phyloP scores from a whole-genome alignment of 1,284 basidiomycete genomes.

The Mycena sp. region DNA sequence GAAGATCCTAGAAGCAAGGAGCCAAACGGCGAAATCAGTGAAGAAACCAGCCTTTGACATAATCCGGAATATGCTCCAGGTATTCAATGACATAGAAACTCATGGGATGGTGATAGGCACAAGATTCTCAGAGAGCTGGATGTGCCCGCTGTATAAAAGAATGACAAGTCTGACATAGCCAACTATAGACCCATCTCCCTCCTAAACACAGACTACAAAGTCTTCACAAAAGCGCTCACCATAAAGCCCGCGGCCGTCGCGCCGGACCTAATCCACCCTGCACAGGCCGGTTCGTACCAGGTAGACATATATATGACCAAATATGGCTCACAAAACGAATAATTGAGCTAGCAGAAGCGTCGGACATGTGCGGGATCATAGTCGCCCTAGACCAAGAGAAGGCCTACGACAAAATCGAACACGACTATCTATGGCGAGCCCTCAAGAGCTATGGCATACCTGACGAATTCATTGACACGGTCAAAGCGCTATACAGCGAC shows the following conservation, averaged over 20 bases:
- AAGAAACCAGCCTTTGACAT: not conserved
- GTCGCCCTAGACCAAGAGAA: not conserved
- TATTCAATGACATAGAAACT: slow-evolving; percentile 18
- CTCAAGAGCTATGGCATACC: slow-evolving; percentile 24
- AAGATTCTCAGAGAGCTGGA: slow-evolving; percentile 8
- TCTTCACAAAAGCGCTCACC: slow-evolving; percentile 25
- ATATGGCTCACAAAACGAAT: slow-evolving; percentile 18
- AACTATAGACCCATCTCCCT: too few species aligned
- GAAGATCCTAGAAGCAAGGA: not conserved
- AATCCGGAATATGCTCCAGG: not conserved
- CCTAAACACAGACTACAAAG: slow-evolving; percentile 18
- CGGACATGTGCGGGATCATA: slow-evolving; percentile 28
- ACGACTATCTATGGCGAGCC: slow-evolving; percentile 8
- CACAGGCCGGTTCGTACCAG: slow-evolving; percentile 25
- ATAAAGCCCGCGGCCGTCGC: slow-evolving; percentile 22
- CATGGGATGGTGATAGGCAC: slow-evolving; percentile 4
- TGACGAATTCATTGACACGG: slow-evolving; percentile 17
- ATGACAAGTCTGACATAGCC: too few species aligned
- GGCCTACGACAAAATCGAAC: too few species aligned
- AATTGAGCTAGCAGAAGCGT: slow-evolving; percentile 29
- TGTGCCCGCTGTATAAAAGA: slow-evolving; percentile 9
- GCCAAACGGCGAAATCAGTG: not conserved
- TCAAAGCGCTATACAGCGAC: too few species aligned
- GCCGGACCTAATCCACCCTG: slow-evolving; percentile 19
- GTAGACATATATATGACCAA: too few species aligned